A percentile compares a stretch with the other conserved stretches of the same genome.
Conservation (phyloP, 2,329 filamentous ascomycete genomes). For the Piedraia hortae region DNA sequence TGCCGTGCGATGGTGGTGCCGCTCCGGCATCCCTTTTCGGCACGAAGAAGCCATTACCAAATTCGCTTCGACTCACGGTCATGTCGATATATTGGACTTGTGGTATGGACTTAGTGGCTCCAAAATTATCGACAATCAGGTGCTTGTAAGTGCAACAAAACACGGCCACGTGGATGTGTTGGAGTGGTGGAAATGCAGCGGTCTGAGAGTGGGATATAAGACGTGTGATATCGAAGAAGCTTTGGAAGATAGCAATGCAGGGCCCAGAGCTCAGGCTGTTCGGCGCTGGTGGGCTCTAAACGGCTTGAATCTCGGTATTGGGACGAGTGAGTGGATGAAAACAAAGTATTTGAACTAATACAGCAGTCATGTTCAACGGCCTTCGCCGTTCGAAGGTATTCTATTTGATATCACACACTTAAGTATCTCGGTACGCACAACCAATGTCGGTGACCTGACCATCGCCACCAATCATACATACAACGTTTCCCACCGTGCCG, state of each 20-base stretch:
- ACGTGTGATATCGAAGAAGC: slow-evolving; percentile 91
- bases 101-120: slow-evolving; percentile 53
- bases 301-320: slow-evolving; percentile 52
- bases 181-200: slow-evolving; percentile 72
- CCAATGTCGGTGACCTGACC: slow-evolving; percentile 10
- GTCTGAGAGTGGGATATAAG: slow-evolving; percentile 64
- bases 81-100: slow-evolving; percentile 55
- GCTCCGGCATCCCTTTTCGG: slow-evolving; percentile 48
- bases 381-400: too few relatives aligned
- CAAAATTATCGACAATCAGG: slow-evolving; percentile 54
- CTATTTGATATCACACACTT: too few relatives aligned
- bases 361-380: too few relatives aligned
- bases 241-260: slow-evolving; percentile 56
- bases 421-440: slow-evolving; percentile 10
- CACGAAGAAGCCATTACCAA: slow-evolving; percentile 63
- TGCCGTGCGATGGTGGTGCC: slow-evolving; percentile 69
- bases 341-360: slow-evolving; percentile 38
- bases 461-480: slow-evolving; percentile 9
- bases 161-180: slow-evolving; percentile 62
- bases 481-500: slow-evolving; percentile 9
- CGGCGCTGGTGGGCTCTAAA: slow-evolving; percentile 71
- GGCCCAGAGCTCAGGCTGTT: slow-evolving; percentile 39
- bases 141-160: slow-evolving; percentile 64
- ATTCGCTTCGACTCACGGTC: slow-evolving; percentile 60
- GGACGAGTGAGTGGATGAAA: slow-evolving; percentile 76